Evolutionary conservation across 73 alveolate genomes (phyloP).

Genomic region (Uronychia setigera): DNA sequence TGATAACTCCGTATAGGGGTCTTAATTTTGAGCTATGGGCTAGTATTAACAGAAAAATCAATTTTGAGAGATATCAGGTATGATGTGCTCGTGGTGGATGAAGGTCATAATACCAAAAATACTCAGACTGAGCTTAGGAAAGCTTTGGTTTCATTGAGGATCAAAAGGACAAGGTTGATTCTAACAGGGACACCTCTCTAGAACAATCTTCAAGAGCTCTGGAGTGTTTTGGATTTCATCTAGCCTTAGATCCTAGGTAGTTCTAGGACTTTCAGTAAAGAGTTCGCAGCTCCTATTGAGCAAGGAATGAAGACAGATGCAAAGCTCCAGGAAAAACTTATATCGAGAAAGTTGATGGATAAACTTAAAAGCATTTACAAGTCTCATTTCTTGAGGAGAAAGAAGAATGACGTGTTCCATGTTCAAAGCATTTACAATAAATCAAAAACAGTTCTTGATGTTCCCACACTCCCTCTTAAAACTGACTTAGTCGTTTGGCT

Average conservation of each 20-base stretch:
- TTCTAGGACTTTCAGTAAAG: constrained; percentile 56
- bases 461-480: constrained; percentile 66
- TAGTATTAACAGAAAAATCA: constrained; percentile 48
- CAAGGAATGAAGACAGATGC: constrained; percentile 76
- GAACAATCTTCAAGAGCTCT: constrained; percentile 72
- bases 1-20: constrained; percentile 44
- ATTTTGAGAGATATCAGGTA: constrained; percentile 40
- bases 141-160: constrained; percentile 50
- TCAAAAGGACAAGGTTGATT: constrained; percentile 58
- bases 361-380: constrained; percentile 58
- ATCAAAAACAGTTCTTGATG: constrained; percentile 16
- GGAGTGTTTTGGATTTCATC: constrained; percentile 81
- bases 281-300: constrained; percentile 76
- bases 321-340: constrained; percentile 36
- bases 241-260: constrained; percentile 75
- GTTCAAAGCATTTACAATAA: constrained; percentile 22
- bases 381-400: constrained; percentile 72
- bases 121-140: constrained; percentile 65
- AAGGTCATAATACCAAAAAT: constrained; percentile 85
- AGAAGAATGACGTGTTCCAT: constrained; percentile 63
- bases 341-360: constrained; percentile 51
- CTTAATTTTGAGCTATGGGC: constrained; percentile 69
- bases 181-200: constrained; percentile 84
- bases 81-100: constrained; percentile 86
- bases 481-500: constrained; percentile 84